Evolutionary conservation across 2,329 filamentous ascomycete genomes (phyloP).

Genomic region (Colletotrichum sp.): DNA sequence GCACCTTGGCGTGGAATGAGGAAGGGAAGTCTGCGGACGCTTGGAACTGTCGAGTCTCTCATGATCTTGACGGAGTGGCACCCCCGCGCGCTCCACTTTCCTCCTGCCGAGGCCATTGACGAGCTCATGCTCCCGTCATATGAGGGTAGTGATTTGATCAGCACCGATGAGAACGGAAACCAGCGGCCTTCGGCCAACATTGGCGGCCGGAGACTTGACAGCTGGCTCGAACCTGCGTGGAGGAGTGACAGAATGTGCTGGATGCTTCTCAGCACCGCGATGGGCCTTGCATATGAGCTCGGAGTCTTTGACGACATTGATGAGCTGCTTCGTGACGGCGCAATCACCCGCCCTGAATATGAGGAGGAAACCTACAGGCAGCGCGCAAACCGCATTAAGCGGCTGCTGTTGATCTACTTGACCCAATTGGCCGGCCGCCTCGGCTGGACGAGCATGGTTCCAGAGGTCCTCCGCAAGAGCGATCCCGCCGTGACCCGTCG

Average conservation of each 20-base stretch:
- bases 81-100: conserved; percentile 91
- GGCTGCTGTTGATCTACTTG: conserved; percentile 87
- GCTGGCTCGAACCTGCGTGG: conserved; percentile 97
- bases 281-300: conserved; percentile 89
- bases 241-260: conserved; percentile 94
- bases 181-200: conserved; percentile 60
- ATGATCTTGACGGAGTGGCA: conserved; percentile 98
- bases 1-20: conserved; percentile 73
- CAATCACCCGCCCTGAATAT: conserved; percentile 67
- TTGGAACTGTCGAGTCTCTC: conserved; percentile 93
- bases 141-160: conserved; percentile 48
- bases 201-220: conserved; percentile 85
- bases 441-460: conserved; percentile 93
- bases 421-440: conserved; percentile 93
- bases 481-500: conserved; percentile 61
- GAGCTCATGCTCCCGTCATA: conserved; percentile 70
- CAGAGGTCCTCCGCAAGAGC: conserved; percentile 64
- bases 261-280: conserved; percentile 93
- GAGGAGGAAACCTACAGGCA: conserved; percentile 80
- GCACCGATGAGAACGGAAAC: conserved; percentile 47
- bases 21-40: conserved; percentile 81
- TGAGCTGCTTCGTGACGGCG: conserved; percentile 65
- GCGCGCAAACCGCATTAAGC: conserved; percentile 80
- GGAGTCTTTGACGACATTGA: conserved; percentile 94
- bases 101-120: conserved; percentile 76